Evolutionary conservation across 2,329 filamentous ascomycete genomes (phyloP), one percentile per base, ranked within the genome.

Genomic region (Monosporascus sp.): DNA sequence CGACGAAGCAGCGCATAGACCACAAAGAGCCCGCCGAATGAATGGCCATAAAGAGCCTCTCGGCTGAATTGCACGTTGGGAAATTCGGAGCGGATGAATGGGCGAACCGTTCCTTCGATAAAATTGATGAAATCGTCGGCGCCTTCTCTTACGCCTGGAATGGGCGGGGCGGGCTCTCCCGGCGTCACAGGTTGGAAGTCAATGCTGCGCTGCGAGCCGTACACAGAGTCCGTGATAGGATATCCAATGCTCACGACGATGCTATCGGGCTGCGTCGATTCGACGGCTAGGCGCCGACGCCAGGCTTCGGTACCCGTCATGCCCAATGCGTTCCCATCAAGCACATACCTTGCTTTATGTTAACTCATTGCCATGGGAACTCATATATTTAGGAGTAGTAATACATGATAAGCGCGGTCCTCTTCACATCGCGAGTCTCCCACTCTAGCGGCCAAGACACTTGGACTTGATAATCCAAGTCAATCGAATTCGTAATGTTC

Each of bases 241-340:
- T 67, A 66, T 5, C 63, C 63, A 44, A 67, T 61, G 47, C 61
- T 62, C 18, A 65, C 60, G 18, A 65, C 53, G 37, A 66, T 51
- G 36, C 48, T 57, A 48, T 65, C 61, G 7, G 64, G 64, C 53
- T 64, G 60, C 20, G 27, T 49, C 5, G 51, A 37, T 17, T 61
- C 57, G 18, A 65, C 61, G 20, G 59, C 54, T n/a, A 60, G 57
- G 9, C 61, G 61, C 2, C 62, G 61, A 20, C 64, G 60, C 56
- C 59, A 58, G n/a, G 52, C 56, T 38, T 67, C 64, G 3, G 60
- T 57, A 7, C 62, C 64, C 0, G 64, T 62, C 50, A 59, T 52
- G 44, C 54, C 60, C 24, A 62, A 46, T 27, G 63, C 63, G 50
- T 66, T 67, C 20, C 63, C 64, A 49, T 67, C 64, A 6, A 63